Evolutionary conservation across 306 rosid species (phyloP), one percentile per base, ranked within the genome.

Genomic region (Castanea mollissima): DNA sequence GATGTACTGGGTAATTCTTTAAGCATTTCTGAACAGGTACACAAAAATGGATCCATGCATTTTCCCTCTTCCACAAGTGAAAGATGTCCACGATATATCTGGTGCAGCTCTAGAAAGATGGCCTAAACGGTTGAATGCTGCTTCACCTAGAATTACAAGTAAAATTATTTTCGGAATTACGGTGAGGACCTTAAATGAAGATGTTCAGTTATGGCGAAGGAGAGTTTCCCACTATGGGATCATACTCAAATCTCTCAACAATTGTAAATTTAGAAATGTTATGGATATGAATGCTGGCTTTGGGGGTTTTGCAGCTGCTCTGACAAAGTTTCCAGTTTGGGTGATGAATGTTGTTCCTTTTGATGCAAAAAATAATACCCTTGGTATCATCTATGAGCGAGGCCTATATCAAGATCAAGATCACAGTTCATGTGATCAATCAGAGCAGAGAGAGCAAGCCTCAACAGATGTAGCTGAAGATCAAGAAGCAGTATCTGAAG

Each of bases 201-300:
- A 88, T 74, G 76, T 60, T 32, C 51, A 12, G 76, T 71, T 35
- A 60, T 88, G 89, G 91, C 59, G 75, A 81, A 79, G 56, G 62
- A 88, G 88, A 71, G 85, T 88, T 4, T 79, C 83, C 13, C 20
- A 81, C 77, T 88, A 88, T 55, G 71, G n/a, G 8, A 59, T 20
- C 60, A 58, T 81, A 46, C 83, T 86, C 29, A 74, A 86, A 56
- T 86, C 88, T 78, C 59, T 88, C 23, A 81, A 82, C 67, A 73
- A 77, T 41, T 88, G 86, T 59, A 71, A 57, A 82, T 86, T 76
- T 79, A 58, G 91, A 77, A 88, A 88, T 82, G 84, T 88, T 52
- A 86, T 88, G 91, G 91, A 88, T 77, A 88, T 88, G 91, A 88
- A 86, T 82, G 89, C 89, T 35, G 86, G 79, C 20, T 38, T 79